Base-by-base conservation (phyloP, 1,139 yeast genomes). In the Pichia norvegensis region DNA sequence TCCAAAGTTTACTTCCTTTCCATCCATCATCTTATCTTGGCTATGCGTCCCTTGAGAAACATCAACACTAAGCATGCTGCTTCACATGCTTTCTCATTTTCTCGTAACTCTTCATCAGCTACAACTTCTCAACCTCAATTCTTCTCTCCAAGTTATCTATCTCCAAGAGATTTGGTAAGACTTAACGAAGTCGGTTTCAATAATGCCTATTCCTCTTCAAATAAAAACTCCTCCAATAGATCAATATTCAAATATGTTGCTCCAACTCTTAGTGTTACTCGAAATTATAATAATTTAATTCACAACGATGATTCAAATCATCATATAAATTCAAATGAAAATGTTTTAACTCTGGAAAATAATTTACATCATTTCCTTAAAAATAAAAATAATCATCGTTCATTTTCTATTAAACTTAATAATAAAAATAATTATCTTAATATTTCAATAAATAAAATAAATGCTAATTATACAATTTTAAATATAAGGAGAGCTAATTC, bases 111-210 rank as follows among this genome's bases (percentile, higher is more conserved):
- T 2, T 51, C 55, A 5, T 40, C 51, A 10, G n/a, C 31, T 27
- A 10, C 31, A 3, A 13, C 31, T 2, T 13, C 21, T 31, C 40
- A 52, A 3, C 62, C 57, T 36, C 62, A 63, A 17, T 62, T 62
- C 46, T 62, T 62, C 51, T 54, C 57, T 22, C 66, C 66, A 11
- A 57, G 62, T 5, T 62, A 62, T 45, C 48, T 52, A 9, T 48
- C 53, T 10, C 59, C 61, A 29, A 52, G 52, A 29, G 63, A 60
- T 17, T 33, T 62, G 16, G 45, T 50, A 8, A 45, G 45, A 9
- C 46, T 52, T 3, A 63, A 61, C 23, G 62, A 59, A 29, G 52
- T 56, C 3, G 49, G 55, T 13, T 50, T 46, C 33, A 53, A 52
- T 20, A 29, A 29, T n/a, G 35, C 43, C 21, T 21, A 37, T 8